phyloP scores from a whole-genome alignment of 2,329 filamentous ascomycete genomes.

The Coniosporium tulheliwenetii region DNA sequence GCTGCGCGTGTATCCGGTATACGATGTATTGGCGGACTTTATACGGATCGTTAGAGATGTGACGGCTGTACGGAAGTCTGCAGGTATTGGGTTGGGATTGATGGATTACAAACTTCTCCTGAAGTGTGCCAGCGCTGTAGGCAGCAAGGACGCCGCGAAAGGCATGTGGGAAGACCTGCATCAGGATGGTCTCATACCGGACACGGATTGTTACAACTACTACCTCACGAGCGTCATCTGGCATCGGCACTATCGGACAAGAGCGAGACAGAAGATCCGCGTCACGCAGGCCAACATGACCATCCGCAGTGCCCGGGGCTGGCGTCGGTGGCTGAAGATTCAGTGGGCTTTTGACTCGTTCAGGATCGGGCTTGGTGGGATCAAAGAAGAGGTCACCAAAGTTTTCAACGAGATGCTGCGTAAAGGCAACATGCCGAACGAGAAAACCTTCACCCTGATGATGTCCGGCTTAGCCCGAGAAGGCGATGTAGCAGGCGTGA shows the following conservation, averaged over 20 bases:
- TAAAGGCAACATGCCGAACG: conserved; percentile 27
- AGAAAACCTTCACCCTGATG: conserved; percentile 36
- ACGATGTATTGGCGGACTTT: conserved; percentile 24
- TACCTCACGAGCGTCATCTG: conserved; percentile 36
- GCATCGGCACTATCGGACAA: conserved; percentile 17
- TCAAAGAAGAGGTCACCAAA: conserved; percentile 13
- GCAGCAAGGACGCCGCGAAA: conserved; percentile 26
- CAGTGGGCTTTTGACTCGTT: conserved; percentile 9
- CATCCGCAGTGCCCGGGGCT: conserved; percentile 2
- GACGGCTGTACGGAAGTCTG: conserved; percentile 18
- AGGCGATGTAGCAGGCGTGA: conserved; percentile 31
- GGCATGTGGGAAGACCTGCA: conserved; percentile 31
- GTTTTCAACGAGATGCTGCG: conserved; percentile 34
- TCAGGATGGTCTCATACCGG: conserved; percentile 22
- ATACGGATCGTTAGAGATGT: conserved; percentile 20
- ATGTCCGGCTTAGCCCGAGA: conserved; percentile 38
- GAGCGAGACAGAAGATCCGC: conserved; percentile 22
- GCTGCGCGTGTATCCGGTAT: conserved; percentile 23
- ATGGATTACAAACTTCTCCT: conserved; percentile 37
- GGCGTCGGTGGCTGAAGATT: conserved; percentile 2
- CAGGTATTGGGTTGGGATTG: conserved; percentile 22
- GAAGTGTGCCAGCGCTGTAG: conserved; percentile 33
- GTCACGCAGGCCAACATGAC: conserved; percentile 16
- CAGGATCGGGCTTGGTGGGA: conserved; percentile 11
- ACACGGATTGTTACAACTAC: conserved; percentile 38